Evolutionary conservation across 2,329 filamentous ascomycete species (phyloP).

Genomic region (Trichoderma sp.): DNA sequence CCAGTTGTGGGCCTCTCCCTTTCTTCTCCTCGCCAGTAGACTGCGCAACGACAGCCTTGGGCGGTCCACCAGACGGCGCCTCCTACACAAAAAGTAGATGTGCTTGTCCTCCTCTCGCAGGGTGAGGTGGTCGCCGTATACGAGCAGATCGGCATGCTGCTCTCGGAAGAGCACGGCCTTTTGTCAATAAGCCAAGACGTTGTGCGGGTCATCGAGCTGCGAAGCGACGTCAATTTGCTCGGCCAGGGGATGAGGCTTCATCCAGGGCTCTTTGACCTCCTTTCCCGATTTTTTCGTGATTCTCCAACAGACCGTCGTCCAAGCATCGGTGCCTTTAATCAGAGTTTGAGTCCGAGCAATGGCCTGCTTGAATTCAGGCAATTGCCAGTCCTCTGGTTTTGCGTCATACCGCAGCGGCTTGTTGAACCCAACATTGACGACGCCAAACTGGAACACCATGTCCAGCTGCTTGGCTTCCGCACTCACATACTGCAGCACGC

Average conservation of each 20-base stretch:
- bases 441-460: constrained; percentile 71
- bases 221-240: constrained; percentile 57
- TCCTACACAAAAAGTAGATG: constrained; percentile 40
- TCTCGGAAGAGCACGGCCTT: constrained; percentile 38
- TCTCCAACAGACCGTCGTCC: constrained; percentile 68
- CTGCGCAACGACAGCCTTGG: constrained; percentile 38
- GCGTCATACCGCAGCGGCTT: constrained; percentile 56
- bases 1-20: constrained; percentile 30
- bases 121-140: constrained; percentile 42
- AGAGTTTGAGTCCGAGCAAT: constrained; percentile 55
- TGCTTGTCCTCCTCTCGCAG: constrained; percentile 35
- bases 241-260: constrained; percentile 40
- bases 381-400: constrained; percentile 46
- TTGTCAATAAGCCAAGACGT: constrained; percentile 42
- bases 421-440: constrained; percentile 62
- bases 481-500: constrained; percentile 63
- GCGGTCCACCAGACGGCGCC: constrained; percentile 30
- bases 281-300: constrained; percentile 55
- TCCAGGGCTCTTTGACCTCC: constrained; percentile 39
- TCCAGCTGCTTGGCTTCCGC: constrained; percentile 61
- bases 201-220: constrained; percentile 49
- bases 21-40: constrained; percentile 39
- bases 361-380: constrained; percentile 53
- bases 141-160: constrained; percentile 39
- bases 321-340: constrained; percentile 57